Evolutionary conservation across 2,329 filamentous ascomycete genomes (phyloP).

Genomic region (Venturia oleaginea): DNA sequence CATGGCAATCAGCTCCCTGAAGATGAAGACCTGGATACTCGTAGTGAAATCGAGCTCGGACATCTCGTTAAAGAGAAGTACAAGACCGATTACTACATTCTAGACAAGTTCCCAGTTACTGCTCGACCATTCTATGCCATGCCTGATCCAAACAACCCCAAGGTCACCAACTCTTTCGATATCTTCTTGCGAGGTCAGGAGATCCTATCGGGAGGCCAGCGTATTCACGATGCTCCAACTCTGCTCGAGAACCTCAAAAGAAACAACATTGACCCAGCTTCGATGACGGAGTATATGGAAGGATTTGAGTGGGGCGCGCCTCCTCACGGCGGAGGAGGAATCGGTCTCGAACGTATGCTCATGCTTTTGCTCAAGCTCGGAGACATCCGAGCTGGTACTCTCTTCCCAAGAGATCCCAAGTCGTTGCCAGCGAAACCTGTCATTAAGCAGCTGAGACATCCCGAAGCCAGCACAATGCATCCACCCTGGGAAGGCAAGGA

Average conservation of each 20-base stretch:
- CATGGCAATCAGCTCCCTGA: conserved; percentile 61
- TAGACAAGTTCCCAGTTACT: conserved; percentile 82
- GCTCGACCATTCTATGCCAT: conserved; percentile 90
- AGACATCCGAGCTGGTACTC: conserved; percentile 78
- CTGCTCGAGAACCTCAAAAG: conserved; percentile 70
- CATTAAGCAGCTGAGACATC: conserved; percentile 63
- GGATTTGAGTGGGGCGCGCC: conserved; percentile 84
- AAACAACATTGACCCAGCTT: conserved; percentile 65
- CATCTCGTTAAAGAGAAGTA: conserved; percentile 79
- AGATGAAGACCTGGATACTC: conserved; percentile 73
- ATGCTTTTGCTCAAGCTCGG: conserved; percentile 79
- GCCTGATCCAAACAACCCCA: conserved; percentile 62
- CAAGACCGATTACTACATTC: conserved; percentile 82
- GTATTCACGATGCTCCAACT: conserved; percentile 72
- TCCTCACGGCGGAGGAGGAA: conserved; percentile 81
- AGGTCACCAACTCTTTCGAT: conserved; percentile 84
- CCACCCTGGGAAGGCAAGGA: conserved; percentile 52
- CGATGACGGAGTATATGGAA: conserved; percentile 83
- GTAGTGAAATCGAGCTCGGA: conserved; percentile 79
- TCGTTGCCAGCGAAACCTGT: conserved; percentile 64
- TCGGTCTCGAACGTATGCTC: conserved; percentile 80
- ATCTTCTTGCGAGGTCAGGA: conserved; percentile 92
- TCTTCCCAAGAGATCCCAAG: conserved; percentile 84
- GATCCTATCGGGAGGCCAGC: conserved; percentile 84
- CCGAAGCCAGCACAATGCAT: conserved; percentile 74